Conservation (phyloP, 176 grass and related monocot species). For the Phoenix roebelenii region DNA sequence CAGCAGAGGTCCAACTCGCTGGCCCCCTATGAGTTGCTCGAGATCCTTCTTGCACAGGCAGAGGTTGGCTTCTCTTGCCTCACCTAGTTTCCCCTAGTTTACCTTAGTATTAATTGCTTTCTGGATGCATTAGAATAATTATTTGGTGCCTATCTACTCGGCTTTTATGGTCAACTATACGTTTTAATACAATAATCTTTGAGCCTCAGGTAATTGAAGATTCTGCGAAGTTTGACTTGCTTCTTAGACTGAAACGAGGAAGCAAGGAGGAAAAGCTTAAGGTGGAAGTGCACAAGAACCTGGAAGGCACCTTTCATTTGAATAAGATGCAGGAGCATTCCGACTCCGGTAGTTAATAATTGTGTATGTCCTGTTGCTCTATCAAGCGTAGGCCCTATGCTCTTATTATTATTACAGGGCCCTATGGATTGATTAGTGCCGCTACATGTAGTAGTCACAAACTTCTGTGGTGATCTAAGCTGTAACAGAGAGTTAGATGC, state of each 20-base stretch:
- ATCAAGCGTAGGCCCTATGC: too few relatives aligned
- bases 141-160: too few relatives aligned
- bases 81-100: neutral
- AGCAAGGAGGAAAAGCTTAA: constrained; percentile 76
- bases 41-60: constrained; percentile 54
- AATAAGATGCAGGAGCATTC: constrained; percentile 50
- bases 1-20: constrained; percentile 76
- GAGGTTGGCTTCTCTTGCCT: constrained; percentile 31
- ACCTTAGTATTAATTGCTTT: too few relatives aligned
- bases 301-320: constrained; percentile 72
- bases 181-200: neutral
- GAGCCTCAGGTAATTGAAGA: constrained; percentile 50
- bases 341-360: constrained; percentile 40
- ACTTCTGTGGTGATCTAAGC: too few relatives aligned
- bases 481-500: too few relatives aligned
- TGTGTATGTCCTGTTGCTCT: too few relatives aligned
- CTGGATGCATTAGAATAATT: too few relatives aligned
- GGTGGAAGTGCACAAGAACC: constrained; percentile 80
- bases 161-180: too few relatives aligned
- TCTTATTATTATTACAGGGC: too few relatives aligned
- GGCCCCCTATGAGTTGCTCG: constrained; percentile 65
- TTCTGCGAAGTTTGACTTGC: constrained; percentile 62
- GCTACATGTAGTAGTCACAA: too few relatives aligned
- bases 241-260: constrained; percentile 90
- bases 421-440: too few relatives aligned